Evolutionary conservation across 2,329 filamentous ascomycete species (phyloP).

Genomic region (Grosmannia clavigera): DNA sequence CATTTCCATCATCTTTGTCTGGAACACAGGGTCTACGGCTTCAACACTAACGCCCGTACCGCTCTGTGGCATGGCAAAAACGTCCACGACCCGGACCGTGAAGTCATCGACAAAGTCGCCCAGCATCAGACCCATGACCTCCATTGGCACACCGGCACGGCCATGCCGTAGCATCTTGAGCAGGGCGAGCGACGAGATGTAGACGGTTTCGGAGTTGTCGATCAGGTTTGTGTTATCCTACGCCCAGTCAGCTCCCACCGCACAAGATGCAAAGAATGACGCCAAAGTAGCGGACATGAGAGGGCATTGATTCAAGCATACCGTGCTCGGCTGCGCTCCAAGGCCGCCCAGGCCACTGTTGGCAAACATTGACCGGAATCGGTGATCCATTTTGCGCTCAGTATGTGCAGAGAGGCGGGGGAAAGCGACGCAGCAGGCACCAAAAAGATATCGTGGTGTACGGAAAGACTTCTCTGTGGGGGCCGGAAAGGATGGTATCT

Average conservation of each 20-base stretch:
- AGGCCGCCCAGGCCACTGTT: constrained; percentile 59
- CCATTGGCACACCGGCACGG: constrained; percentile 95
- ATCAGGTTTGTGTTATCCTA: constrained; percentile 86
- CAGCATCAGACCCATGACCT: constrained; percentile 99
- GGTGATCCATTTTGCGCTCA: constrained; percentile 53
- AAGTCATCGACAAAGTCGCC: constrained; percentile 99
- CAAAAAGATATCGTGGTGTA: not conserved
- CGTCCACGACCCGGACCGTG: constrained; percentile 94
- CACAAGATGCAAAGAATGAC: not conserved
- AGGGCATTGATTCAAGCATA: constrained; percentile 29
- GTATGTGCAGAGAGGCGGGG: constrained; percentile 14
- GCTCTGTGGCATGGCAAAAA: constrained; percentile 98
- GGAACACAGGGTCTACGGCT: constrained; percentile 95
- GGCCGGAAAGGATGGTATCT: not conserved
- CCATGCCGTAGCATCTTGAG: constrained; percentile 98
- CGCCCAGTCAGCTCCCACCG: not conserved
- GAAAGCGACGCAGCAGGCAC: not conserved
- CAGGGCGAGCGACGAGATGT: constrained; percentile 93
- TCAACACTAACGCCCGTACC: constrained; percentile 97
- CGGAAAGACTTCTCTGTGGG: not conserved
- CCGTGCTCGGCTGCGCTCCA: constrained; percentile 46
- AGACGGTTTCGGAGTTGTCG: constrained; percentile 98
- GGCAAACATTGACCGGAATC: constrained; percentile 79
- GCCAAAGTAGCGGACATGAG: not conserved
- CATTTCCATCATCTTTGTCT: constrained; percentile 99